phyloP scores from a whole-genome alignment of 352 stramenopile genomes.

The Globisporangium viniferum region DNA sequence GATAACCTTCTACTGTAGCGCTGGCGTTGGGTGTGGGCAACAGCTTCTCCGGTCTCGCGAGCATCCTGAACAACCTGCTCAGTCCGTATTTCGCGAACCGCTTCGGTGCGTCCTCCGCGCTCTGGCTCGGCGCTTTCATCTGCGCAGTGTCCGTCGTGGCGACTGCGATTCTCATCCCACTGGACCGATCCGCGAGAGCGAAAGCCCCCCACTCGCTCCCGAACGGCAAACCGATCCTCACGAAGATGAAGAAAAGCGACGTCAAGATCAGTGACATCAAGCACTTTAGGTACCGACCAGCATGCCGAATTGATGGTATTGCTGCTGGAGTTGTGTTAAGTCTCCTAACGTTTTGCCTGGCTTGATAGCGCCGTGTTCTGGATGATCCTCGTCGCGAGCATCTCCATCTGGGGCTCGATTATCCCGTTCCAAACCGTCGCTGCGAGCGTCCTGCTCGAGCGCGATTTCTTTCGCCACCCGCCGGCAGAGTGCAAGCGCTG shows the following conservation, averaged over 20 bases:
- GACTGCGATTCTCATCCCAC: conserved; percentile 43
- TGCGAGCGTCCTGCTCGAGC: conserved; percentile 69
- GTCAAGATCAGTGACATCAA: conserved; percentile 40
- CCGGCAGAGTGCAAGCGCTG: conserved; percentile 32
- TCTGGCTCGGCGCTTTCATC: conserved; percentile 63
- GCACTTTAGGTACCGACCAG: conserved; percentile 29
- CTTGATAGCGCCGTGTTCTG: conserved; percentile 47
- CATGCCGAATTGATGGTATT: background rate
- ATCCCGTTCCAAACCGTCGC: conserved; percentile 87
- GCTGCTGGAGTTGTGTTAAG: background rate
- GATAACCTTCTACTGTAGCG: conserved; percentile 24
- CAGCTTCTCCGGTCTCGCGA: conserved; percentile 64
- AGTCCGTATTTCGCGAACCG: conserved; percentile 62
- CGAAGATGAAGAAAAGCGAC: conserved; percentile 3
- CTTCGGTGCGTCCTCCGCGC: conserved; percentile 44
- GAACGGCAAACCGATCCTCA: conserved; percentile 22
- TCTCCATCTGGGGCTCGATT: conserved; percentile 79
- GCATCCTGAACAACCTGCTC: conserved; percentile 76
- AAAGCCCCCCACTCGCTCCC: conserved; percentile 28
- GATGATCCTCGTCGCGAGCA: conserved; percentile 61
- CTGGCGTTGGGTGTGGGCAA: conserved; percentile 80
- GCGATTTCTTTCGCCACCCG: conserved; percentile 48
- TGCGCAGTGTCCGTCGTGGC: conserved; percentile 44
- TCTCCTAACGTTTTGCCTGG: background rate
- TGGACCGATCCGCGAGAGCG: conserved; percentile 35